phyloP scores from a whole-genome alignment of 169 alveolate genomes.

The Eimeria acervulina region DNA sequence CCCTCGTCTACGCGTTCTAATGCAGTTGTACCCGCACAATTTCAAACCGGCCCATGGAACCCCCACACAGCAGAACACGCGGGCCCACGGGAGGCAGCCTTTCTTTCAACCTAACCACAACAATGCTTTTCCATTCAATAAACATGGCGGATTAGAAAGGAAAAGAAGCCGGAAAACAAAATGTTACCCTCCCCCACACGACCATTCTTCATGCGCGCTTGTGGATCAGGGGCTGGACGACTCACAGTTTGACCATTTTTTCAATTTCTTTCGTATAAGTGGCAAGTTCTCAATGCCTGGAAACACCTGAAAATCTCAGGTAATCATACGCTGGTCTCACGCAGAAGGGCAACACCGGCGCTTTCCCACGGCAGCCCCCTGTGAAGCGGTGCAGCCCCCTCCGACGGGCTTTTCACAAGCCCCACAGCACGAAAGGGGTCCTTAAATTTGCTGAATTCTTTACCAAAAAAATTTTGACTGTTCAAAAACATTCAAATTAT shows the following conservation, averaged over 20 bases:
- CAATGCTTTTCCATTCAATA: not conserved
- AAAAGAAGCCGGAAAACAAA: no score
- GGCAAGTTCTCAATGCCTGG: conserved; percentile 48
- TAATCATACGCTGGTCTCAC: not conserved
- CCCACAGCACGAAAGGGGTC: not conserved
- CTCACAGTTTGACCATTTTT: conserved; percentile 74
- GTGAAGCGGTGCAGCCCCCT: conserved; percentile 42
- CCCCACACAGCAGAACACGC: not conserved
- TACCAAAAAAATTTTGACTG: not conserved
- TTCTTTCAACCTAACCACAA: not conserved
- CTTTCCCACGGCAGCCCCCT: conserved; percentile 20
- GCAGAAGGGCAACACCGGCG: not conserved
- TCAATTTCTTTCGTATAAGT: not conserved
- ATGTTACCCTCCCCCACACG: conserved; percentile 11
- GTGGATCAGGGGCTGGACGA: conserved; percentile 10
- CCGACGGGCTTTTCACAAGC: not conserved
- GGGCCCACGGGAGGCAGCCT: not conserved
- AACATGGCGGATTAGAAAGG: no score
- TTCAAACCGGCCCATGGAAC: not conserved
- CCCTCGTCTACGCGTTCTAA: not conserved
- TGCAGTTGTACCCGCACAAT: not conserved
- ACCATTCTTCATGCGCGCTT: not conserved
- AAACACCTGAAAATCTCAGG: conserved; percentile 4
- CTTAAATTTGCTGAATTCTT: not conserved
- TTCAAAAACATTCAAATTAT: not conserved